phyloP scores from a whole-genome alignment of 495 filamentous ascomycete genomes.

The Hypoxylon trugodes region DNA sequence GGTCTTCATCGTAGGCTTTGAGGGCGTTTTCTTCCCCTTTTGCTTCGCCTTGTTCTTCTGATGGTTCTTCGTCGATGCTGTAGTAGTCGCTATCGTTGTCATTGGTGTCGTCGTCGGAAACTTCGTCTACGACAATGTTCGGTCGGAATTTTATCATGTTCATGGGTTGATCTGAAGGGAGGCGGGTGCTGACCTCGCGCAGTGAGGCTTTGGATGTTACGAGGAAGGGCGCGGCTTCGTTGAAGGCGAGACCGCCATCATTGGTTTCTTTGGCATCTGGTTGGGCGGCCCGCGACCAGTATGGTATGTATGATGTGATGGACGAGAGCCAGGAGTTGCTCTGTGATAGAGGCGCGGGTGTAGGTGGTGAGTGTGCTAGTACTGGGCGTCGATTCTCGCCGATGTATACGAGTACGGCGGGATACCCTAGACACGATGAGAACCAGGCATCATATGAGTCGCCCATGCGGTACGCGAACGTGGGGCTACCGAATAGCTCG shows the following conservation, averaged over 20 bases:
- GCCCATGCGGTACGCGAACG: slow-evolving; percentile 74
- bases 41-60: slow-evolving; percentile 69
- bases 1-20: slow-evolving; percentile 82
- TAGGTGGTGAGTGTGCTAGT: slow-evolving; percentile 58
- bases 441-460: slow-evolving; percentile 76
- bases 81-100: slow-evolving; percentile 55
- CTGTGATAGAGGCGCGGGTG: slow-evolving; percentile 13
- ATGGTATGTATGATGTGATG: slow-evolving; percentile 50
- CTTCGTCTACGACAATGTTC: slow-evolving; percentile 77
- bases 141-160: slow-evolving; percentile 84
- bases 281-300: slow-evolving; percentile 5
- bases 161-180: slow-evolving; percentile 64
- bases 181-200: slow-evolving; percentile 66
- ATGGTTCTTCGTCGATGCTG: too few species aligned
- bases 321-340: slow-evolving; percentile 56
- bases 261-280: slow-evolving; percentile 14
- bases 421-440: slow-evolving; percentile 71
- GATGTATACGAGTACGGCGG: slow-evolving; percentile 72
- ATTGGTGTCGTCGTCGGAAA: slow-evolving; percentile 50
- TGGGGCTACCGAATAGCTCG: slow-evolving; percentile 69
- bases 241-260: slow-evolving; percentile 67
- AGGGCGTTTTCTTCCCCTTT: slow-evolving; percentile 48
- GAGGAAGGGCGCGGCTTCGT: slow-evolving; percentile 81
- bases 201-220: slow-evolving; percentile 77
- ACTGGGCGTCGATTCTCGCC: slow-evolving; percentile 69